These are phyloP conservation scores for Xerocomellus amylosporus DNA, from an alignment of 768 basidiomycete species.

Conservation along the genomic window DNA sequence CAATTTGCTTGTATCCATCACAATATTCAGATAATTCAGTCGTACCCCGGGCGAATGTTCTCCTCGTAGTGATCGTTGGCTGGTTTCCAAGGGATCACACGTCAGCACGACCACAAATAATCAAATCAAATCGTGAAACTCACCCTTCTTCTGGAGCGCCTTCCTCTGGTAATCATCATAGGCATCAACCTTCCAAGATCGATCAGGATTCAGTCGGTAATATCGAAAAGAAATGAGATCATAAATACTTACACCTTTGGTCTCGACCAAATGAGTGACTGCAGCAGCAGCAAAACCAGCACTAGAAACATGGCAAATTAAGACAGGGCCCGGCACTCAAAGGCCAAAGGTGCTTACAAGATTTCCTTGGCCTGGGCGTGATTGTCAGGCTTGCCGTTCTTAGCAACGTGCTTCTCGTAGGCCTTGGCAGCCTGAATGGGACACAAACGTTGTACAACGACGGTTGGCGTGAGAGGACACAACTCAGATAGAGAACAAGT, in stretches of 20 bases:
- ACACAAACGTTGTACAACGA: not conserved
- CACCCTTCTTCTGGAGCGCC: not conserved
- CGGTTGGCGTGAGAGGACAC: not conserved
- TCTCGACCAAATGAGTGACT: slow-evolving; percentile 7
- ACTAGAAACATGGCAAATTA: slow-evolving; percentile 1
- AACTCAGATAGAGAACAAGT: not conserved
- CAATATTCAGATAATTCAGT: not conserved
- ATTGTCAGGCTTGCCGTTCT: slow-evolving; percentile 16
- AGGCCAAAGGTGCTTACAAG: slow-evolving; percentile 5
- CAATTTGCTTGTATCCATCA: not conserved
- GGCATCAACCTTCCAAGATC: not conserved
- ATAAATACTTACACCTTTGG: slow-evolving; percentile 18
- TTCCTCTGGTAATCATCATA: slow-evolving; percentile 3
- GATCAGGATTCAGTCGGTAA: not conserved
- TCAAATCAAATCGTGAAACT: not conserved
- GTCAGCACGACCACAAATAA: not conserved
- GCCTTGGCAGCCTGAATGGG: slow-evolving; percentile 15
- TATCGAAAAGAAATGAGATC: not conserved
- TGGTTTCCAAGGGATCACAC: not conserved
- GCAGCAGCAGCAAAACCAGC: slow-evolving; percentile 11
- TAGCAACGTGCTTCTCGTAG: slow-evolving; percentile 14
- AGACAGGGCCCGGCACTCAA: not conserved
- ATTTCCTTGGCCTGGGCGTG: slow-evolving; percentile 26
- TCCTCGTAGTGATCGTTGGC: not conserved
- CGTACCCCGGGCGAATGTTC: not conserved